Conservation (phyloP, 768 basidiomycete species). For the Favolaschia claudopus region DNA sequence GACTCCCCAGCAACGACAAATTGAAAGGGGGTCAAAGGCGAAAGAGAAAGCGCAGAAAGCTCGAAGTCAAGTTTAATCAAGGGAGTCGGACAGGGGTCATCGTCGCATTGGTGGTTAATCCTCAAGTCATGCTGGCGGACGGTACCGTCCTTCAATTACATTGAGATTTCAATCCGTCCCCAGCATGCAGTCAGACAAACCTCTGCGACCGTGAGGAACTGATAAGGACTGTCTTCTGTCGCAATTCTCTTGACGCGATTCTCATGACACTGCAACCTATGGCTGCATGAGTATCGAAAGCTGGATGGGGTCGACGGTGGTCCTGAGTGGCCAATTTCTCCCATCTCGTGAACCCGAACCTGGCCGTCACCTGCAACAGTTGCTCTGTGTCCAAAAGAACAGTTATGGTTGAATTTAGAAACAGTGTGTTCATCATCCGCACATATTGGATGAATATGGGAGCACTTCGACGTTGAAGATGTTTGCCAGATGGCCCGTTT, state of each 20-base stretch:
- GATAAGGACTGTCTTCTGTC: constrained; percentile 79
- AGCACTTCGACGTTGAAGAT: constrained; percentile 88
- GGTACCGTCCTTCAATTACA: constrained; percentile 71
- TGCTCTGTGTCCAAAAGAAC: constrained; percentile 54
- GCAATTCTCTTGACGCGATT: constrained; percentile 80
- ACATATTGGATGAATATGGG: constrained; percentile 79
- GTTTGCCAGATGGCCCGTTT: constrained; percentile 83
- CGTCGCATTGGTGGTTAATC: constrained; percentile 68
- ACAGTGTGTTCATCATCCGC: constrained; percentile 25
- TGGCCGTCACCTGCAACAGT: constrained; percentile 80
- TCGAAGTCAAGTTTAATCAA: constrained; percentile 70
- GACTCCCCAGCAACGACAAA: constrained; percentile 87
- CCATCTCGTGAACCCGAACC: constrained; percentile 81
- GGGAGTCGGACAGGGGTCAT: constrained; percentile 69
- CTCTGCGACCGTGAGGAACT: constrained; percentile 84
- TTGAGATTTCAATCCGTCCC: neutral
- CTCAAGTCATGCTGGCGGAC: constrained; percentile 90
- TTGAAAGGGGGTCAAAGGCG: constrained; percentile 81
- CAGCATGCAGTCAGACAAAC: constrained; percentile 44
- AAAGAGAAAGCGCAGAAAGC: constrained; percentile 77
- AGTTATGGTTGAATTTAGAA: constrained; percentile 6
- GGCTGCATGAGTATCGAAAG: constrained; percentile 55
- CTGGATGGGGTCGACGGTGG: constrained; percentile 55
- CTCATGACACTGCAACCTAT: constrained; percentile 72
- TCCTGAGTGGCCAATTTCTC: constrained; percentile 45